Conservation (phyloP, 1,139 yeast genomes). For the Magnusiomyces fungicola region DNA sequence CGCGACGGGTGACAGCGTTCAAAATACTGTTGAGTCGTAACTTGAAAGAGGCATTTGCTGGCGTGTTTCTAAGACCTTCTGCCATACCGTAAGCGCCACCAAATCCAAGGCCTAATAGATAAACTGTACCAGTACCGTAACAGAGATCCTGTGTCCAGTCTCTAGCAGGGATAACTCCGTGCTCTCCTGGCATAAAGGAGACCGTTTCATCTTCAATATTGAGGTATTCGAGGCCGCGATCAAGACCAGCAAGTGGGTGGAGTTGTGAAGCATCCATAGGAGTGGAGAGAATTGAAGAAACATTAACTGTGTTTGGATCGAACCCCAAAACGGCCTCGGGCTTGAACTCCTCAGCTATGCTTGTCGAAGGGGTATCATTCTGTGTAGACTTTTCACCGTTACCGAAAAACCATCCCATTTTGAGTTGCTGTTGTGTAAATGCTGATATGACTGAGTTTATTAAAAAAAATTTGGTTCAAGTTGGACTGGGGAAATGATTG, state of each 20-base stretch:
- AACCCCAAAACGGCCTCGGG: constrained; percentile 33
- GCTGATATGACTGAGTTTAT: too few relatives aligned
- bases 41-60: constrained; percentile 64
- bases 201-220: constrained; percentile 82
- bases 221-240: constrained; percentile 78
- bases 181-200: constrained; percentile 71
- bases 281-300: constrained; percentile 53
- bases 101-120: constrained; percentile 66
- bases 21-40: constrained; percentile 81
- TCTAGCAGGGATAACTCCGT: constrained; percentile 86
- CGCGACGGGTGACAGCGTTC: constrained; percentile 89
- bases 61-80: constrained; percentile 76
- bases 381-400: neutral
- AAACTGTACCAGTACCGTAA: constrained; percentile 96
- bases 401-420: constrained; percentile 4
- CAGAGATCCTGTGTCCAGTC: constrained; percentile 97
- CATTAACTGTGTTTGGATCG: constrained; percentile 64
- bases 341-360: neutral
- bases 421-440: neutral
- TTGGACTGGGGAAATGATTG: too few relatives aligned
- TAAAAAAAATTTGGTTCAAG: too few relatives aligned
- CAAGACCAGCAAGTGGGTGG: constrained; percentile 90
- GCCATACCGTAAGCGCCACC: constrained; percentile 88
- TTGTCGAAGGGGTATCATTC: neutral
- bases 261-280: constrained; percentile 67